Base-by-base conservation (phyloP, 768 basidiomycete genomes). In the Rhizopogon vulgaris region DNA sequence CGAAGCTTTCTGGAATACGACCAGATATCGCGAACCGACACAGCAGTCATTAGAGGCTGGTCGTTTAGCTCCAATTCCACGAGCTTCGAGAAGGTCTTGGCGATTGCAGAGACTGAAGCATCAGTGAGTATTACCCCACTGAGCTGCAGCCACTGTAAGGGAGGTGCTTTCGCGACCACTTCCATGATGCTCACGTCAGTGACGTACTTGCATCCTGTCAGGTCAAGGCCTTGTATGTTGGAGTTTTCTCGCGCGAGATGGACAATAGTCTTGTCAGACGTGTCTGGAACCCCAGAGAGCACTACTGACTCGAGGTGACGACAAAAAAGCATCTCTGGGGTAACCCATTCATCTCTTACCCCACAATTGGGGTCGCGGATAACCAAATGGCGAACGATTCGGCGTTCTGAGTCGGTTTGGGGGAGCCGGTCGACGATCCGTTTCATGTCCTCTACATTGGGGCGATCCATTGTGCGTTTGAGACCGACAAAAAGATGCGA, bases 1-100 rank as follows among this genome's bases (percentile, higher is more conserved):
- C 89, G 77, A 49, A 97, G 73, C 62, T 83, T 87, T 56, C 88
- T 81, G 41, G 86, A 86, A 67, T 83, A 90, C 28, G 78, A 75
- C 78, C 93, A 87, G n/a, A 96, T 75, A 61, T 91, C 89, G 36
- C 86, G 80, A 32, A 91, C 75, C 0, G 89, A 83, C 41, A 77
- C 64, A 6, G 80, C 78, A 7, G 87, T 88, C 50, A 96, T 60
- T 38, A 82, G 73, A 9, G 80, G 78, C 54, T 91, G 82, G 60
- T 78, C 78, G 60, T 71, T 82, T 36, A 94, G 70, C 63, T 96
- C 93, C 55, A 95, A 73, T 66, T 94, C 93, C 49, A 87, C 72
- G 24, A 96, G 80, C 53, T 80, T 78, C 4, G 87, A 82, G 63
- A 90, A 91, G 9, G 81, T 76, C 51, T 80, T 84, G 15, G 83